Base-by-base conservation (phyloP, 2,329 filamentous ascomycete genomes). In the Hypoxylon sp. region DNA sequence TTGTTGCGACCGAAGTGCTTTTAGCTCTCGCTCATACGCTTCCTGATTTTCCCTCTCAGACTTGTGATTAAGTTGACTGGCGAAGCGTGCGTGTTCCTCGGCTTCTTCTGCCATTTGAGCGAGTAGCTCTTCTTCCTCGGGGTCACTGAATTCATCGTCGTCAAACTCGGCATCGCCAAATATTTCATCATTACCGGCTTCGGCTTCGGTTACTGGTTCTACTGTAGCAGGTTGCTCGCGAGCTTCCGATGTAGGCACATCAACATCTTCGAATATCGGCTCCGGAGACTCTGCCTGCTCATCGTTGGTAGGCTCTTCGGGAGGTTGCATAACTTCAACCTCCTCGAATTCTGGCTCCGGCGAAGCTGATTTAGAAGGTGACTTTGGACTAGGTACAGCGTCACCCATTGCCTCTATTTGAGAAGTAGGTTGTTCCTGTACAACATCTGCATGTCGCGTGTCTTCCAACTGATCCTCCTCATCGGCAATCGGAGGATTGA, bases 71-170 rank as follows among this genome's bases (percentile, higher is more conserved):
- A 99, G 85, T 50, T 92, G 90, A 70, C 92, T 94, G 1, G 94
- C 93, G 76, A 99, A 99, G 5, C 95, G 90, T 3, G 93, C 94
- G 76, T 99, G 95, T 74, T 98, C 96, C 80, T 97, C 93, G 1
- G 92, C 93, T 84, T 99, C 97, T 25, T 91, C 89, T 0, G 93
- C 94, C 73, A 99, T 89, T 72, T 95, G 93, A 5, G 88, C 89
- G 61, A 98, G 86, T 5, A 99, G 85, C 73, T 97, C 94, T 76
- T 94, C 94, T 69, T 98, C 95, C 79, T 97, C 96, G 0, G 93
- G 92, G 70, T 98, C 95, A 34, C 92, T 96, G 73, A 91, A 90
- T 19, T 90, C 88, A 53, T 90, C 87, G 68, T 90, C 88, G 68
- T 92, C 75, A 32, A 72, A 70, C 13, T 72, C 90, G 17, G 94